Base-by-base conservation (phyloP, 2,329 filamentous ascomycete species). In the Ascocoryne sarcoides region DNA sequence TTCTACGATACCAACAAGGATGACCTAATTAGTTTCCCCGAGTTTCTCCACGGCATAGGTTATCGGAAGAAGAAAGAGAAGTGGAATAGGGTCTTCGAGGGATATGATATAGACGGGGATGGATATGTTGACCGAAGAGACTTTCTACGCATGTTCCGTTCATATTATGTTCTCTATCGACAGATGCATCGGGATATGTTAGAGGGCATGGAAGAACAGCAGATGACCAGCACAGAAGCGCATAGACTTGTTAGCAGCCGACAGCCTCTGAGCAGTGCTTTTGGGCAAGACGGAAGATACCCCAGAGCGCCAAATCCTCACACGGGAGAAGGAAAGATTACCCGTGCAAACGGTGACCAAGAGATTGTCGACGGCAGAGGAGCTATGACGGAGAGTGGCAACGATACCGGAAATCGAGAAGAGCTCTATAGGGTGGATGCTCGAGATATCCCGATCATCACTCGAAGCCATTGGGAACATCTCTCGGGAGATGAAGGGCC, bases 1-100 rank as follows among this genome's bases (percentile, higher is more conserved):
- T 95, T 95, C 61, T 98, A 95, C 61, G 92, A 98, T 62, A 84
- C 81, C 21, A 90, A 96, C 60, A 74, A 78, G 31, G 87, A 98
- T 58, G 84, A 84, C 16, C 68, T 94, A 5, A 95, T 98, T 53
- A 84, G 85, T 5, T 96, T 98, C 52, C 75, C 86, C 36, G 92
- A 98, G 59, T 98, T 95, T 56, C 66, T 96, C 17, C 78, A 82
- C 42, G 92, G 87, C 1, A 69, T 95, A 35, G 81, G 87, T 4
- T 82, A 79, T 52, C 66, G 76, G 19, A 80, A 77, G 52, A 68
- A 74, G 42, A 77, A 82, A 51, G 78, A 85, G 51, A 79, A 84
- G 48, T 69, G 90, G 31, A 69, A 66, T 42, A 76, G 81, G 44
- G 82, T 92, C 2, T 93, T 96, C 57, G 76, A 85, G 41, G 89